phyloP scores from a whole-genome alignment of 371 early-diverging fungal genomes.

The Encephalitozoon romaleae region DNA sequence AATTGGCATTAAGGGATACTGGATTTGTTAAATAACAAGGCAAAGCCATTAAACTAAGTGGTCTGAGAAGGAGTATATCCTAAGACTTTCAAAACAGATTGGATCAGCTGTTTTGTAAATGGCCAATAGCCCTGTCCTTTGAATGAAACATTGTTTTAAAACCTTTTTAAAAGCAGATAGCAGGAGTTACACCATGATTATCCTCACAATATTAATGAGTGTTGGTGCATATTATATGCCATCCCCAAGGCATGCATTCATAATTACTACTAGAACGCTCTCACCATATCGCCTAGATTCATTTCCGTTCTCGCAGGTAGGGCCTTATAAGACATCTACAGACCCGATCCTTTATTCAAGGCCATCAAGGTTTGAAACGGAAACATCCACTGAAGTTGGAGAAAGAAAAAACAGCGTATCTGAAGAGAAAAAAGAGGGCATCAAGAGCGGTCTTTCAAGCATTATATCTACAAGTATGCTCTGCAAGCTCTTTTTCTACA shows the following conservation, averaged over 20 bases:
- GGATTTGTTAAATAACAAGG: neutral
- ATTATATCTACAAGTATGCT: constrained; percentile 4
- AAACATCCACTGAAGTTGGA: neutral
- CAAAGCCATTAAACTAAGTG: neutral
- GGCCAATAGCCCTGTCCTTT: neutral
- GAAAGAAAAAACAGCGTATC: neutral
- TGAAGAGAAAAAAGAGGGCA: neutral
- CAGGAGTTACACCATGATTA: neutral
- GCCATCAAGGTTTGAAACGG: neutral
- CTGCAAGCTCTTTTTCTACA: constrained; percentile 22
- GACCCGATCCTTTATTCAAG: neutral
- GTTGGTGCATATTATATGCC: constrained; percentile 1
- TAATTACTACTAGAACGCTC: constrained; percentile 23
- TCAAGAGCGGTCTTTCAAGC: neutral
- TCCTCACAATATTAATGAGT: neutral
- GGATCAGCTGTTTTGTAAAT: neutral
- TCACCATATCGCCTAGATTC: constrained; percentile 8
- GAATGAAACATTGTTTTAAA: constrained; percentile 6
- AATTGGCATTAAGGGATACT: constrained; percentile 8
- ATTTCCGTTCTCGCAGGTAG: neutral
- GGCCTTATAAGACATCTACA: neutral
- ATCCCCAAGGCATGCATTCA: constrained; percentile 23
- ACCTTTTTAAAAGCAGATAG: neutral
- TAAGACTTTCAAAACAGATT: neutral
- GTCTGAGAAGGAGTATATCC: too few species aligned